phyloP scores from a whole-genome alignment of 73 alveolate species.

The Tetrahymena malaccensis region DNA sequence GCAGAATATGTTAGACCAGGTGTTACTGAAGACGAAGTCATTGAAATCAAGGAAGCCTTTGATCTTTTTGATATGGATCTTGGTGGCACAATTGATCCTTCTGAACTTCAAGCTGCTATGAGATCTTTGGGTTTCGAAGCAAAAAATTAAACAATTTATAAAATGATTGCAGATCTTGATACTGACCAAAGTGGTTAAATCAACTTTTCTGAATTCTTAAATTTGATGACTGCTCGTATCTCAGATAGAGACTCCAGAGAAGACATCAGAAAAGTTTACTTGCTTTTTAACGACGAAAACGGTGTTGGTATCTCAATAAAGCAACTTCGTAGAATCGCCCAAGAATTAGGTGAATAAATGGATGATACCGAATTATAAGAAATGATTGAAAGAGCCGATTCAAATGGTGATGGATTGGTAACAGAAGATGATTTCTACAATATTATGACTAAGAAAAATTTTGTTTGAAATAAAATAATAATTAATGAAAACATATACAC shows the following conservation, averaged over 20 bases:
- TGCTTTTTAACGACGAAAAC: constrained; percentile 70
- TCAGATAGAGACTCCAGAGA: constrained; percentile 78
- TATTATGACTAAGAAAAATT: constrained; percentile 55
- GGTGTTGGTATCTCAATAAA: constrained; percentile 67
- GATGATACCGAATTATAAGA: constrained; percentile 77
- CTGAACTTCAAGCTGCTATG: constrained; percentile 91
- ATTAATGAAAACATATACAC: not conserved
- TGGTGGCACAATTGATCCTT: constrained; percentile 80
- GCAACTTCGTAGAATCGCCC: constrained; percentile 70
- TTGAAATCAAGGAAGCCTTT: constrained; percentile 90
- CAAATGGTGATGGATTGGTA: constrained; percentile 77
- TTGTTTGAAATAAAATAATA: constrained; percentile 12
- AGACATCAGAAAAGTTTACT: constrained; percentile 71
- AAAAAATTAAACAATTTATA: constrained; percentile 82
- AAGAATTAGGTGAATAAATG: constrained; percentile 74
- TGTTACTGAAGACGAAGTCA: constrained; percentile 85
- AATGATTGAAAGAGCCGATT: constrained; percentile 82
- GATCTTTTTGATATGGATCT: constrained; percentile 70
- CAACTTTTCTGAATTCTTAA: constrained; percentile 79
- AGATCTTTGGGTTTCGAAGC: constrained; percentile 77
- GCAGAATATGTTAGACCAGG: constrained; percentile 65
- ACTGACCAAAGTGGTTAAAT: constrained; percentile 72
- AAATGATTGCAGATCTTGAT: constrained; percentile 85
- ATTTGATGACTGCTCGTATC: constrained; percentile 75
- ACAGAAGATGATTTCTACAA: constrained; percentile 83